A percentile compares a stretch with the other conserved stretches of the same genome.
phyloP scores from a whole-genome alignment of 148 eudicot species.

The Diospyros lotus region DNA sequence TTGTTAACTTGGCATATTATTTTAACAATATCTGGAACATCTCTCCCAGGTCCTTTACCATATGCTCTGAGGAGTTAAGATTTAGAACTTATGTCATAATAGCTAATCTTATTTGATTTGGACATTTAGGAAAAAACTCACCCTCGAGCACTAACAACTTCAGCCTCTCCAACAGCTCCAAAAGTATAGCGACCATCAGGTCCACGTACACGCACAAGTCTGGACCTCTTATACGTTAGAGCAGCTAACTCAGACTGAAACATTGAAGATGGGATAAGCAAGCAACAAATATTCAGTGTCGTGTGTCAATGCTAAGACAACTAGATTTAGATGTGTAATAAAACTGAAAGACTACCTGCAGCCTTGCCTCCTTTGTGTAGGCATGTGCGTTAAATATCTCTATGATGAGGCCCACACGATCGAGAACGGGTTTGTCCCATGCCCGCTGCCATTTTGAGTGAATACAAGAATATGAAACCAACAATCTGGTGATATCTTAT shows the following conservation, averaged over 20 bases:
- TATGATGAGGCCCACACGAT: slow-evolving; percentile 87
- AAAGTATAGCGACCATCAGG: slow-evolving; percentile 72
- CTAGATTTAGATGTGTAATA: not conserved
- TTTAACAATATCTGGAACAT: not conserved
- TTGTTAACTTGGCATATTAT: not conserved
- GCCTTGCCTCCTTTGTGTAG: slow-evolving; percentile 88
- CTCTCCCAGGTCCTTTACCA: not conserved
- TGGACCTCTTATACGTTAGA: slow-evolving; percentile 76
- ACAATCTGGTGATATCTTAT: not conserved
- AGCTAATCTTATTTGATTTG: not conserved
- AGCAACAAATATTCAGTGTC: not conserved
- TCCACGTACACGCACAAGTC: slow-evolving; percentile 87
- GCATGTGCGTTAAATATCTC: slow-evolving; percentile 98
- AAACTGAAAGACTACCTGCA: slow-evolving; percentile 53
- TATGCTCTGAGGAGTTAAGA: not conserved
- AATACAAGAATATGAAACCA: slow-evolving; percentile 2
- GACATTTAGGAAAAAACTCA: slow-evolving; percentile 26
- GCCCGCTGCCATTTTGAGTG: slow-evolving; percentile 44
- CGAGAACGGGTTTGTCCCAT: slow-evolving; percentile 90
- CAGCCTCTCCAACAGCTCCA: slow-evolving; percentile 84
- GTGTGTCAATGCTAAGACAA: not conserved
- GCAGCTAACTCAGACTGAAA: slow-evolving; percentile 94
- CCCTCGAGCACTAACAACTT: slow-evolving; percentile 99
- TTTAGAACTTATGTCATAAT: not conserved
- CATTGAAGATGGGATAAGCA: slow-evolving; percentile 7